phyloP scores from a whole-genome alignment of 371 early-diverging fungal species.

The Nematocida parisii region DNA sequence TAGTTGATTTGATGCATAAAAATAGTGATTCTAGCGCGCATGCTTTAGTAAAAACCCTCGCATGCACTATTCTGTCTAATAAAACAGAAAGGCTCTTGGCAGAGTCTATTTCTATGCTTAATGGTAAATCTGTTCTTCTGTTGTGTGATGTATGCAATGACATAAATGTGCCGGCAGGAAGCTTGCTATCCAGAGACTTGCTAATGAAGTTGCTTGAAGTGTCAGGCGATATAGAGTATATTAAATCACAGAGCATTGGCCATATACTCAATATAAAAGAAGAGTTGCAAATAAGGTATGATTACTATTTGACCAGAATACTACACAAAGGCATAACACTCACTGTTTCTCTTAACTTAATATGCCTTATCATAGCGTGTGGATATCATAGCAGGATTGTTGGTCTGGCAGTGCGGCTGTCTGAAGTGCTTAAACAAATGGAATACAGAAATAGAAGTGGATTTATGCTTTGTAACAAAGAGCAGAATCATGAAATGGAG shows the following conservation, averaged over 20 bases:
- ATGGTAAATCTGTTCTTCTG: conserved; percentile 6
- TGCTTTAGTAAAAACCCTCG: not conserved
- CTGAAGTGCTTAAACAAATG: conserved; percentile 18
- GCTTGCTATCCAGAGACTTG: not conserved
- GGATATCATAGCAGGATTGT: conserved; percentile 39
- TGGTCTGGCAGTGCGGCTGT: conserved; percentile 27
- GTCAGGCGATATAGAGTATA: conserved; percentile 29
- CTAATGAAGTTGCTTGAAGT: conserved; percentile 8
- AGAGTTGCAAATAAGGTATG: conserved; percentile 30
- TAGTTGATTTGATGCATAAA: not conserved
- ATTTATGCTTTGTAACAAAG: not conserved
- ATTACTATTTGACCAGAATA: conserved; percentile 17
- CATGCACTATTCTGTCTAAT: not conserved
- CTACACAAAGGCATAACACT: not conserved
- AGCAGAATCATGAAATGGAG: not conserved
- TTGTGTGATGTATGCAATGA: conserved; percentile 40
- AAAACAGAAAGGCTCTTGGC: not conserved
- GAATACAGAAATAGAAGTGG: conserved; percentile 33
- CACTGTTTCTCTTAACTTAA: conserved; percentile 23
- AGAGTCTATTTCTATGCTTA: not conserved
- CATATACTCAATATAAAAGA: conserved; percentile 5
- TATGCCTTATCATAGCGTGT: conserved; percentile 33
- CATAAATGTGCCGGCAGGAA: conserved; percentile 2
- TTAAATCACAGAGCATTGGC: not conserved
- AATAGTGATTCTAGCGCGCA: not conserved